These are phyloP conservation scores for Incumbomyces delicatus DNA, from an alignment of 2,329 filamentous ascomycete genomes.

Conservation along the genomic window DNA sequence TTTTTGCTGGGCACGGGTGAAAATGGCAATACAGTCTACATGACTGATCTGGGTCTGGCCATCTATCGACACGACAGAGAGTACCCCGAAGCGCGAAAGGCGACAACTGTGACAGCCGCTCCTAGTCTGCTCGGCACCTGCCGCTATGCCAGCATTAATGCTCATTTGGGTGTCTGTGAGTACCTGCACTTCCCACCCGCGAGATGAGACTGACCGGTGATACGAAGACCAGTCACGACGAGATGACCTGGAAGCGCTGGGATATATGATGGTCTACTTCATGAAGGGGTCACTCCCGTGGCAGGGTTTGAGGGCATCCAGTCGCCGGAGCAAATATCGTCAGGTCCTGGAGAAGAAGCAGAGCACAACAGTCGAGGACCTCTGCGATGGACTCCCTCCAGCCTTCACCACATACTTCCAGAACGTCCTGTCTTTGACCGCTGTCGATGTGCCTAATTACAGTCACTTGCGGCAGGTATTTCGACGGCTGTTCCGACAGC, in stretches of 20 bases:
- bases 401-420: constrained; percentile 19
- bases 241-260: constrained; percentile 33
- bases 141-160: constrained; percentile 21
- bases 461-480: constrained; percentile 16
- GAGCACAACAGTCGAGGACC: constrained; percentile 15
- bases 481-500: constrained; percentile 14
- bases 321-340: constrained; percentile 7
- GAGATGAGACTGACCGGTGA: no score
- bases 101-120: no score
- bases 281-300: constrained; percentile 59
- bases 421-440: constrained; percentile 11
- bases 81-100: no score
- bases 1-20: constrained; percentile 22
- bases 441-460: constrained; percentile 17
- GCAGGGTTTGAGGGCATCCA: constrained; percentile 57
- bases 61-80: constrained; percentile 8
- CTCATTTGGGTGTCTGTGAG: constrained; percentile 17
- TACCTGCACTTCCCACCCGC: constrained; percentile 27
- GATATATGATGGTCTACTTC: constrained; percentile 68
- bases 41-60: constrained; percentile 24
- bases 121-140: constrained; percentile 16
- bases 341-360: constrained; percentile 19
- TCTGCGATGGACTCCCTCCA: constrained; percentile 17
- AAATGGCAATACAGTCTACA: constrained; percentile 23
- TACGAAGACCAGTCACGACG: constrained; percentile 11